Conservation (phyloP, 768 basidiomycete genomes). For the Lactarius hengduanensis region DNA sequence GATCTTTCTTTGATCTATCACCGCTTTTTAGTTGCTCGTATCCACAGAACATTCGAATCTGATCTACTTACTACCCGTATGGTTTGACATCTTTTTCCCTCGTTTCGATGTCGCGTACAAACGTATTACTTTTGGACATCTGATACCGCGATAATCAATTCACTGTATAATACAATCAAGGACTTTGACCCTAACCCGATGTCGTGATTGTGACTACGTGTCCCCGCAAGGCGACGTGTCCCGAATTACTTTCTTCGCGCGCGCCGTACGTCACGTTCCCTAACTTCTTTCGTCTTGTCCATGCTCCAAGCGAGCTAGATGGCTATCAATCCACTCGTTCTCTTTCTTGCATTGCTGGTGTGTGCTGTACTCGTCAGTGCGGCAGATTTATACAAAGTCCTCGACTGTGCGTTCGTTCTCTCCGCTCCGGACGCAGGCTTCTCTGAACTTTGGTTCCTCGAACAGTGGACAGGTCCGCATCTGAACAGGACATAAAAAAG, state of each 20-base stretch:
- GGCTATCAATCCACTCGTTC: constrained; percentile 32
- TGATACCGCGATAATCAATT: background rate
- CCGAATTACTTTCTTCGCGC: background rate
- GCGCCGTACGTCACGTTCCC: background rate
- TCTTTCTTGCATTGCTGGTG: constrained; percentile 37
- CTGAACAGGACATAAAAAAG: constrained; percentile 85
- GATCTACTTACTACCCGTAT: background rate
- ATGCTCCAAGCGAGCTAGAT: constrained; percentile 30
- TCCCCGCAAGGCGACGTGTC: constrained; percentile 10
- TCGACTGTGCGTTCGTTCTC: constrained; percentile 65
- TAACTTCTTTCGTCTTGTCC: constrained; percentile 13
- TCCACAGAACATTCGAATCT: background rate
- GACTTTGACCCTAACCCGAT: constrained; percentile 20
- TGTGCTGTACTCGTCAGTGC: constrained; percentile 44
- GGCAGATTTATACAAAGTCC: constrained; percentile 75
- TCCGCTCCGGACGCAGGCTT: constrained; percentile 31
- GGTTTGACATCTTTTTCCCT: background rate
- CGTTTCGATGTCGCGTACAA: constrained; percentile 9
- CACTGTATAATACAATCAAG: background rate
- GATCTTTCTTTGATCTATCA: constrained; percentile 15
- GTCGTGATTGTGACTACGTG: constrained; percentile 20
- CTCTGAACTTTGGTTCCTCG: constrained; percentile 29
- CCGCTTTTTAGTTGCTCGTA: constrained; percentile 2
- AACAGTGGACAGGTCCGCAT: constrained; percentile 69
- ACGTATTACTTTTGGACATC: constrained; percentile 10